A percentile compares a stretch with the other conserved stretches of the same genome.
These are phyloP conservation scores for Aspergillus conjunctus DNA, from an alignment of 495 filamentous ascomycete species.

Conservation along the genomic window DNA sequence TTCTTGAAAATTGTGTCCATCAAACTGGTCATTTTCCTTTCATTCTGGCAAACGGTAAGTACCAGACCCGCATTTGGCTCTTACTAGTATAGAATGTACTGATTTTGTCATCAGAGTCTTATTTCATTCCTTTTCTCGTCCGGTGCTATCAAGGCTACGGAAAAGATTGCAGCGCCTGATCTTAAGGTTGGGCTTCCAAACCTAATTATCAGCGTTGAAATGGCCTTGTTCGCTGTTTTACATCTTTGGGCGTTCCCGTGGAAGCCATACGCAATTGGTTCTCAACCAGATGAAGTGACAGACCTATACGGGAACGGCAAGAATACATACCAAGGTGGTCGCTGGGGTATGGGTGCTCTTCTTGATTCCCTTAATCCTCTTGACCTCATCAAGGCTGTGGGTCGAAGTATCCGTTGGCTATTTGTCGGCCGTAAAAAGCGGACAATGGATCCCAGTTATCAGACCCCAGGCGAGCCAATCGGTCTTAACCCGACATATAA, in stretches of 20 bases:
- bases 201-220: slow-evolving; percentile 81
- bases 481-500: slow-evolving; percentile 32
- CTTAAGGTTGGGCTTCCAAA: slow-evolving; percentile 80
- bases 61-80: not conserved
- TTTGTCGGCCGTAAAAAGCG: slow-evolving; percentile 68
- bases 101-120: slow-evolving; percentile 47
- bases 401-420: slow-evolving; percentile 78
- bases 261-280: slow-evolving; percentile 58
- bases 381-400: slow-evolving; percentile 79
- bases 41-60: slow-evolving; percentile 81
- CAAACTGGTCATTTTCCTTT: slow-evolving; percentile 93
- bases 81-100: not conserved
- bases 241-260: slow-evolving; percentile 86
- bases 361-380: slow-evolving; percentile 78
- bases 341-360: slow-evolving; percentile 62
- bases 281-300: slow-evolving; percentile 43
- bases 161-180: slow-evolving; percentile 67
- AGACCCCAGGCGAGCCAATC: slow-evolving; percentile 33
- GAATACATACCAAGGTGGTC: slow-evolving; percentile 61
- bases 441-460: slow-evolving; percentile 55
- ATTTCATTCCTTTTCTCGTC: slow-evolving; percentile 69
- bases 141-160: slow-evolving; percentile 61
- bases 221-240: slow-evolving; percentile 77
- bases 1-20: slow-evolving; percentile 86
- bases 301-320: slow-evolving; percentile 53